Percentiles rank a stretch among this genome's conserved stretches.
These are phyloP conservation scores for Apiotrichum mycotoxinovorans DNA, from an alignment of 1,284 basidiomycete species.

Conservation along the genomic window DNA sequence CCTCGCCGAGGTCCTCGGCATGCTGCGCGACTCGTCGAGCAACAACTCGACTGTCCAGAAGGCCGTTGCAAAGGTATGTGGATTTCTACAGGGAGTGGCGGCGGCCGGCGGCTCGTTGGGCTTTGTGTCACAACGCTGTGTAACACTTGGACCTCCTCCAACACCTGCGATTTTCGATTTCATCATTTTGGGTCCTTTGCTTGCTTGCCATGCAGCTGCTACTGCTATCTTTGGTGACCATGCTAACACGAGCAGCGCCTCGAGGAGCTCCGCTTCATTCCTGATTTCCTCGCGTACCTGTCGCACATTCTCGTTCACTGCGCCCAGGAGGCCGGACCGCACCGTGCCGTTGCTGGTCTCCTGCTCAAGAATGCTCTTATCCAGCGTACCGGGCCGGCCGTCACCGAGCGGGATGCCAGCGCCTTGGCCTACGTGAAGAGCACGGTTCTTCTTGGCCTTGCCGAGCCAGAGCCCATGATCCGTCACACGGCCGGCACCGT, in stretches of 20 bases:
- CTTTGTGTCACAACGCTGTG: background rate
- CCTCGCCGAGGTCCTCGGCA: slow-evolving; percentile 48
- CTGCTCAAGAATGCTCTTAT: slow-evolving; percentile 85
- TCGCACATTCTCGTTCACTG: slow-evolving; percentile 79
- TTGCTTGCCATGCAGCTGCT: no score
- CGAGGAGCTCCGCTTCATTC: slow-evolving; percentile 78
- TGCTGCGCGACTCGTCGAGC: slow-evolving; percentile 51
- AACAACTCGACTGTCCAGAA: slow-evolving; percentile 49
- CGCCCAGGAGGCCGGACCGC: slow-evolving; percentile 71
- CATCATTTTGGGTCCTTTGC: background rate
- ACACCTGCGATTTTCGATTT: no score
- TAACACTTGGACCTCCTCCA: background rate
- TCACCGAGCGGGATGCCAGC: slow-evolving; percentile 29
- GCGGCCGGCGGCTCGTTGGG: no score
- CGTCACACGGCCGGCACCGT: slow-evolving; percentile 87
- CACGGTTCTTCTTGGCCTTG: slow-evolving; percentile 75
- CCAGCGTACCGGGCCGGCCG: slow-evolving; percentile 24
- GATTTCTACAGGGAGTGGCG: background rate
- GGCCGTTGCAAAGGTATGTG: slow-evolving; percentile 49
- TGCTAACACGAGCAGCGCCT: slow-evolving; percentile 63
- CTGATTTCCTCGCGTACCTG: slow-evolving; percentile 95
- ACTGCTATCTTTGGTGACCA: no score
- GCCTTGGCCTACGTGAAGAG: slow-evolving; percentile 75
- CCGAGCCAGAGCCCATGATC: slow-evolving; percentile 74
- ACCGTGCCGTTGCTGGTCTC: slow-evolving; percentile 92